Conservation (phyloP, 2,329 filamentous ascomycete genomes). For the Penicillium sp. region DNA sequence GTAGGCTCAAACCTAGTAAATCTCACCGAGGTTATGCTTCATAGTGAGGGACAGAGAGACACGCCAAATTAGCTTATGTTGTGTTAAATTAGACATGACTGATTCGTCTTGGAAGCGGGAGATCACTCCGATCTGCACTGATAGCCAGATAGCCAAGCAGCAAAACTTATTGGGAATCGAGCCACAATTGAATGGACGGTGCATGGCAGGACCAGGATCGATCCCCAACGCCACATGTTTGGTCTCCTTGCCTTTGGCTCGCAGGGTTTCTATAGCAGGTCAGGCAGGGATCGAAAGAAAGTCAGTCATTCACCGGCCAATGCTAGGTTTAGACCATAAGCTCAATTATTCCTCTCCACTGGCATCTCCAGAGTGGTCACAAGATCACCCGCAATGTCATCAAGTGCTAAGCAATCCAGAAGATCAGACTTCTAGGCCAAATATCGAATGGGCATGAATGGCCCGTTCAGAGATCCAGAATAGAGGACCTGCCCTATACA, state of each 20-base stretch:
- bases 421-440: not conserved
- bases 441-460: not conserved
- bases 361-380: not conserved
- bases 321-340: not conserved
- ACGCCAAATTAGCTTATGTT: not conserved
- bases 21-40: not conserved
- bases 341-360: not conserved
- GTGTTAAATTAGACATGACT: not conserved
- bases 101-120: conserved; percentile 4
- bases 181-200: not conserved
- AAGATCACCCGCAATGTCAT: not conserved
- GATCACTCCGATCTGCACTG: conserved; percentile 7
- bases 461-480: not conserved
- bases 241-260: not conserved
- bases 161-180: not conserved
- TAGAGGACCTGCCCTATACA: not conserved
- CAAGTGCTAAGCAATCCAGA: not conserved
- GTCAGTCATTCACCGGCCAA: not conserved
- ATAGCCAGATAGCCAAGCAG: not conserved
- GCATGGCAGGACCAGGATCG: not conserved
- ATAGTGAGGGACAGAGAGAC: not conserved
- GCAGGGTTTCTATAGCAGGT: not conserved
- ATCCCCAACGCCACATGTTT: not conserved
- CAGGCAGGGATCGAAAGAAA: not conserved
- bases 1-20: too few relatives aligned